A percentile compares a stretch with the other conserved stretches of the same genome.
Evolutionary conservation across 345 rosid genomes (phyloP).

Genomic region (Firmiana major): DNA sequence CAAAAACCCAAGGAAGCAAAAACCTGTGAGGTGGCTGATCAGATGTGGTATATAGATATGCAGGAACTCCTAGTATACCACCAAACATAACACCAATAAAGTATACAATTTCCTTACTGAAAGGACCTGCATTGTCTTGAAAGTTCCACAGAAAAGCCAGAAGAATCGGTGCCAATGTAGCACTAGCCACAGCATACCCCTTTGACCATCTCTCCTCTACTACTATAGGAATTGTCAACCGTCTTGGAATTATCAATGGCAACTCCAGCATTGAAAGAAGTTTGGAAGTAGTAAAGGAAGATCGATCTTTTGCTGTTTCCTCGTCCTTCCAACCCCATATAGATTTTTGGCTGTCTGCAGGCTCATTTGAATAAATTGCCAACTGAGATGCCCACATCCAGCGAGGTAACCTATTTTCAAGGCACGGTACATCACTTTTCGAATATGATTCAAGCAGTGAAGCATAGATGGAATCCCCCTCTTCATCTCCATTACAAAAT

Average conservation of each 20-base stretch:
- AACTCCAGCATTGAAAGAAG: conserved; percentile 33
- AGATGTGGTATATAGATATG: conserved; percentile 28
- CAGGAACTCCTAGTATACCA: conserved; percentile 37
- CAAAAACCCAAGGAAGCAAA: conserved; percentile 50
- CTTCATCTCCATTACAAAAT: conserved; percentile 30
- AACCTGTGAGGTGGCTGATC: conserved; percentile 49
- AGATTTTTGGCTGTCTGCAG: conserved; percentile 26
- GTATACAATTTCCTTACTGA: conserved; percentile 28
- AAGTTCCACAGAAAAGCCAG: conserved; percentile 41
- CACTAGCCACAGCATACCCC: conserved; percentile 45
- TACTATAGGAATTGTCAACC: conserved; percentile 48
- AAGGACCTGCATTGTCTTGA: conserved; percentile 23
- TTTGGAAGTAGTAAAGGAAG: conserved; percentile 19
- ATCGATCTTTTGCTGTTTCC: not conserved
- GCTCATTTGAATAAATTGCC: conserved; percentile 41
- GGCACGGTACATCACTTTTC: conserved; percentile 33
- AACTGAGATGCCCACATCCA: conserved; percentile 58
- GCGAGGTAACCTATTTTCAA: conserved; percentile 35
- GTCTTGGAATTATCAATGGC: conserved; percentile 47
- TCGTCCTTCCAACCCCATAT: conserved; percentile 55
- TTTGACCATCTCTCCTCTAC: conserved; percentile 60
- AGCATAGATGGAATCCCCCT: conserved; percentile 24
- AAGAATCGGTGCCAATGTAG: conserved; percentile 49
- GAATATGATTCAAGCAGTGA: conserved; percentile 36
- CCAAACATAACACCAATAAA: conserved; percentile 33